phyloP scores from a whole-genome alignment of 148 eudicot species.

The Rhododendron ferrugineum region DNA sequence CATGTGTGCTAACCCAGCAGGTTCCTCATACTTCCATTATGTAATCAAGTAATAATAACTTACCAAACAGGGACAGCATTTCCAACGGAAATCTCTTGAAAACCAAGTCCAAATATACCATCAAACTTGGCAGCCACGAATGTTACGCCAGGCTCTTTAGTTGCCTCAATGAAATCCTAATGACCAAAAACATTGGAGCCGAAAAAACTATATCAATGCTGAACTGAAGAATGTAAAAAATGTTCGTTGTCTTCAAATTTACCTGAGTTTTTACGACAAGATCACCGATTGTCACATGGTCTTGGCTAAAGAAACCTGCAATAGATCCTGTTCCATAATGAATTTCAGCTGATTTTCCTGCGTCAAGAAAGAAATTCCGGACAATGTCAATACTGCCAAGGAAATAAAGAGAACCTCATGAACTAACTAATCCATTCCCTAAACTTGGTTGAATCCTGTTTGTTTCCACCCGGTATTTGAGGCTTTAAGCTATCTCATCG shows the following conservation, averaged over 20 bases:
- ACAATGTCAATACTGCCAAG: not conserved
- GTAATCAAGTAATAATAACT: not conserved
- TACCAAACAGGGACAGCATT: slow-evolving; percentile 94
- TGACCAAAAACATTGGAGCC: not conserved
- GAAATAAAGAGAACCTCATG: not conserved
- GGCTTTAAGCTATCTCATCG: not conserved
- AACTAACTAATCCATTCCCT: not conserved
- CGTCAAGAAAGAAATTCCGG: slow-evolving; percentile 6
- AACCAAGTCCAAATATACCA: slow-evolving; percentile 95
- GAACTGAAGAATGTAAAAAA: not conserved
- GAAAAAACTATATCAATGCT: slow-evolving; percentile 2
- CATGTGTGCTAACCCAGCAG: not conserved
- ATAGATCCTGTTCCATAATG: slow-evolving; percentile 93
- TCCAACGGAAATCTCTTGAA: slow-evolving; percentile 89
- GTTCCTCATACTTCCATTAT: not conserved
- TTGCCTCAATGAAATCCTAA: slow-evolving; percentile 93
- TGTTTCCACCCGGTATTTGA: not conserved
- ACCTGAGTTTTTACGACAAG: slow-evolving; percentile 79
- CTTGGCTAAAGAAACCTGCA: slow-evolving; percentile 86
- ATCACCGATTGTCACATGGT: slow-evolving; percentile 63
- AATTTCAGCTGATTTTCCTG: slow-evolving; percentile 81
- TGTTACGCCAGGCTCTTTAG: slow-evolving; percentile 74
- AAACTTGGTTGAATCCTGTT: not conserved
- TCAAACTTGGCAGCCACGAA: slow-evolving; percentile 94
- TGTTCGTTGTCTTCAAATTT: not conserved